Percentiles rank a stretch among this genome's conserved stretches.
phyloP scores from a whole-genome alignment of 164 flowering plant species.

The Aristolochia fimbriata region DNA sequence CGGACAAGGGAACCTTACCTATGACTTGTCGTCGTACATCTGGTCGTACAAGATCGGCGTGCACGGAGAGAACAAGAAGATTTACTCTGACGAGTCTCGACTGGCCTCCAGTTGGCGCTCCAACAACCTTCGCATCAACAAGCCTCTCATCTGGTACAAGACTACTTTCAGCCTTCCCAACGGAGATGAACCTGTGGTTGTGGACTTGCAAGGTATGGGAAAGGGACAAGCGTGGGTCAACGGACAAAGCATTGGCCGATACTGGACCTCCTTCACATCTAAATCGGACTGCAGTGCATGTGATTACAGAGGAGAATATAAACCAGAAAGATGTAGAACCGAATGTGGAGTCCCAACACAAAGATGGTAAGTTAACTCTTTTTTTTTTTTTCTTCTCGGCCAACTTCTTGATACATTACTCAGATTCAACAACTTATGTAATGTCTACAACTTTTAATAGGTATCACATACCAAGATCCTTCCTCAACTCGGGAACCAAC shows the following conservation, averaged over 20 bases:
- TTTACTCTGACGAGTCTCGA: conserved; percentile 9
- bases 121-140: conserved; percentile 20
- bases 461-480: conserved; percentile 63
- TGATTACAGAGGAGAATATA: conserved; percentile 58
- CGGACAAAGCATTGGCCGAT: conserved; percentile 56
- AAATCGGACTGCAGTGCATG: conserved; percentile 34
- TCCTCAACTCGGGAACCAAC: conserved; percentile 23
- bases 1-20: conserved; percentile 10
- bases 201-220: conserved; percentile 62
- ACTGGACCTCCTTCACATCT: conserved; percentile 45
- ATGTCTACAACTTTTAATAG: conserved; percentile 7
- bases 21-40: conserved; percentile 33
- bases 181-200: conserved; percentile 55
- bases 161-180: conserved; percentile 53
- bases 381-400: too few relatives aligned
- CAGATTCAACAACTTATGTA: too few relatives aligned
- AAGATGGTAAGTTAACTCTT: too few relatives aligned
- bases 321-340: conserved; percentile 23
- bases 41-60: conserved; percentile 50
- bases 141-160: conserved; percentile 59
- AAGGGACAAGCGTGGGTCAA: conserved; percentile 81
- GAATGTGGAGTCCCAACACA: conserved; percentile 67
- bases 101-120: conserved; percentile 20
- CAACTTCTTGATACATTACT: too few relatives aligned
- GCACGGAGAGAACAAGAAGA: conserved; percentile 22